These are phyloP conservation scores for Xylaria sp. DNA, from an alignment of 2,329 filamentous ascomycete species.

Conservation along the genomic window DNA sequence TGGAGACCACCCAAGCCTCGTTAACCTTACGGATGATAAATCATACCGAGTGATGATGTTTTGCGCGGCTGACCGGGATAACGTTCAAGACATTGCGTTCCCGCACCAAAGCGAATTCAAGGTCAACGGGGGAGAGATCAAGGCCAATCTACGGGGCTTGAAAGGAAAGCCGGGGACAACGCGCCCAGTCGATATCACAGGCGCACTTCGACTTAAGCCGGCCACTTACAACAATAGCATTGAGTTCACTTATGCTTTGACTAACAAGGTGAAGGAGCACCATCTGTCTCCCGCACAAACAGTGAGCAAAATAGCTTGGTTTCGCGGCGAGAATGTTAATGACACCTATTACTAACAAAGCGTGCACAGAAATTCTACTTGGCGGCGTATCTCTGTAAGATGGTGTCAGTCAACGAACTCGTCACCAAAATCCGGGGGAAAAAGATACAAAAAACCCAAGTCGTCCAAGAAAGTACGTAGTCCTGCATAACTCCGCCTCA, in stretches of 20 bases:
- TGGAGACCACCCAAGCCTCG: slow-evolving; percentile 58
- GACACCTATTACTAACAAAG: slow-evolving; percentile 28
- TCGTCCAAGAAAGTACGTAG: slow-evolving; percentile 80
- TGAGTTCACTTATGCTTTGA: slow-evolving; percentile 90
- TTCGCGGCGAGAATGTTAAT: slow-evolving; percentile 24
- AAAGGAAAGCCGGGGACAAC: slow-evolving; percentile 98
- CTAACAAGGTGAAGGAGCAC: slow-evolving; percentile 71
- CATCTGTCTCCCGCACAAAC: slow-evolving; percentile 29
- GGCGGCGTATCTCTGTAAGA: slow-evolving; percentile 75
- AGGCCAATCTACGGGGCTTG: slow-evolving; percentile 89
- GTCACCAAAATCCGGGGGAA: slow-evolving; percentile 69
- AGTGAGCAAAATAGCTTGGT: slow-evolving; percentile 38
- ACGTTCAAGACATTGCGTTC: slow-evolving; percentile 80
- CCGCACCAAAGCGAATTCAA: slow-evolving; percentile 92
- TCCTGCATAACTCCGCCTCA: neutral
- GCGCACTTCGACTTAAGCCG: slow-evolving; percentile 71
- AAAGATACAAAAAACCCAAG: slow-evolving; percentile 79
- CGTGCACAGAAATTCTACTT: slow-evolving; percentile 70
- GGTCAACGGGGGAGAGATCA: slow-evolving; percentile 85
- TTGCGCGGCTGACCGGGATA: slow-evolving; percentile 70
- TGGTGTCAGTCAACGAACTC: slow-evolving; percentile 73
- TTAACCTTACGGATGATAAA: slow-evolving; percentile 64
- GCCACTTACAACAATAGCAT: slow-evolving; percentile 75
- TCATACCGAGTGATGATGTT: slow-evolving; percentile 80
- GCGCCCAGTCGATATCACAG: slow-evolving; percentile 88